Evolutionary conservation across 306 rosid genomes (phyloP), one percentile per base, ranked within the genome.

Genomic region (Quercus variabilis): DNA sequence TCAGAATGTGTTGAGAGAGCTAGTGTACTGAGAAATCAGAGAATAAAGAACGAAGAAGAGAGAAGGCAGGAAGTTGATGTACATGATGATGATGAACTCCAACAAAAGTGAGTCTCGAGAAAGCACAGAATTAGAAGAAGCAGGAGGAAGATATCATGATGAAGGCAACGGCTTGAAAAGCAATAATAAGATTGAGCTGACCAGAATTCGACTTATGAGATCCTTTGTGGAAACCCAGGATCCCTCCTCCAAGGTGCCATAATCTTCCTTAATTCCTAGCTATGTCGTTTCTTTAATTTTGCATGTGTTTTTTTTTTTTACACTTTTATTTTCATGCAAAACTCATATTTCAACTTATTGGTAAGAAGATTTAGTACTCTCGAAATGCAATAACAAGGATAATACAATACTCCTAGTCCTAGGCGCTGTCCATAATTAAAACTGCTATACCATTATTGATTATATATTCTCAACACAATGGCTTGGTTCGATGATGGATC

Each of bases 221-320:
- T 76, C 49, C 31, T 31, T 59, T 59, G 80, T 76, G 20, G 80
- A 81, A 70, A 35, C 21, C 11, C 76, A 76, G 71, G 80, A 81
- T 58, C 80, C 84, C 55, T 81, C 77, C 58, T 69, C 80, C 76
- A 70, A 81, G 76, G 84, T 75, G 3, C 2, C n/a, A 3, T 49
- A 11, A 26, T 5, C 43, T 12, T 63, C 20, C 2, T 63, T 49
- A 49, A 49, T 12, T 49, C 17, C 54, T 63, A 41, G 11, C 46
- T 6, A 11, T 23, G 65, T 59, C 30, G 12, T 58, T 58, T 12
- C 46, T 38, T 38, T 38, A 38, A 38, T 38, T 7, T 38, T 38
- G 46, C 11, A 38, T 6, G 12, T 58, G 4, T 23, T 23, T 59
- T 13, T 59, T 21, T 4, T 21, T 59, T 21, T 58, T 59, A 26